Base-by-base conservation (phyloP, 345 rosid species). In the Iberis pinnata region DNA sequence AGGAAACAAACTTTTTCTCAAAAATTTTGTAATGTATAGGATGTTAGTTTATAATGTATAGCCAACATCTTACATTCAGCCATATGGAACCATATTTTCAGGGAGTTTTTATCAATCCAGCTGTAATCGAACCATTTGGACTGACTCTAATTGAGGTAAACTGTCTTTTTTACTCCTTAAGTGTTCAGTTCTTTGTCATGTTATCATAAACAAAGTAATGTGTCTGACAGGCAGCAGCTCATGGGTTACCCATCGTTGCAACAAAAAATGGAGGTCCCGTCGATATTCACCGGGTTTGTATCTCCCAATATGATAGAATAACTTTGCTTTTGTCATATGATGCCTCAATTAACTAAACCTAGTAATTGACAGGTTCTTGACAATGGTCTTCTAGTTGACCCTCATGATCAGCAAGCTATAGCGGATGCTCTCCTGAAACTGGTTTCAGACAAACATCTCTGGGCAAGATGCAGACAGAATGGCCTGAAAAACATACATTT, bases 21-120 rank as follows among this genome's bases (percentile, higher is more conserved):
- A 7, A n/a, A n/a, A n/a, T n/a, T 13, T 43, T 10, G 13, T 18
- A 16, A 24, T 16, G 17, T 29, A 16, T 9, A 16, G 14, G 48
- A 18, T 29, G 10, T 31, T 35, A 42, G 33, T 32, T 13, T 43
- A 47, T 43, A 16, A 9, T 15, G 27, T 36, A 26, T n/a, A n/a
- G n/a, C n/a, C n/a, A n/a, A n/a, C n/a, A n/a, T n/a, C n/a, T n/a
- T n/a, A n/a, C n/a, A n/a, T n/a, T n/a, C n/a, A n/a, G n/a, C n/a
- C n/a, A n/a, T n/a, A n/a, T n/a, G n/a, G n/a, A n/a, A n/a, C 22
- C 25, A 0, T n/a, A n/a, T 44, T 63, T 58, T 4, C 61, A 88
- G 96, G 96, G 96, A 60, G 96, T 84, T 40, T 88, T 88, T 67
- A 80, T 88, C 53, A 88, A 88, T 67, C 96, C 96, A 12, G 96